Base-by-base conservation (phyloP, 345 rosid genomes). In the Gossypium bickii region DNA sequence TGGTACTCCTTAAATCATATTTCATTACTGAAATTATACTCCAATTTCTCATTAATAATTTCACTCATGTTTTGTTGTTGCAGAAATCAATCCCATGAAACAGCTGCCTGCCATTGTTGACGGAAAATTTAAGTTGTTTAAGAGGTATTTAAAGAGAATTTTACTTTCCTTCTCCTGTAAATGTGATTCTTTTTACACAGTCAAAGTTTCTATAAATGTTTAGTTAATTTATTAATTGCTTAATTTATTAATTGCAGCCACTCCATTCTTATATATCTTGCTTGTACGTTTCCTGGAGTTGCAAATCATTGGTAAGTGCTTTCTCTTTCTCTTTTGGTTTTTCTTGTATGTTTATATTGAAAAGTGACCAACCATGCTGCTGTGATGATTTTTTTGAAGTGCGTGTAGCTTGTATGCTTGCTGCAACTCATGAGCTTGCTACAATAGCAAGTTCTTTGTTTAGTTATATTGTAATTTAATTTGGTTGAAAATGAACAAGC, bases 51-150 rank as follows among this genome's bases (percentile, higher is more conserved):
- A n/a, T 34, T 9, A 15, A 22, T 24, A 18, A 34, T 34, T 5
- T 34, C 60, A 18, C 34, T 49, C 2, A 11, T 49, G 17, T 25
- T 57, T 13, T 20, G 13, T 20, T 29, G 65, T 82, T 82, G 49
- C 89, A 92, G 97, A 83, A 27, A 77, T 92, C 64, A 92, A 92
- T 69, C 94, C 98, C 17, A 75, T 89, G 89, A 64, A 77, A 57
- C 79, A 86, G 71, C 89, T 94, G 67, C 97, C 98, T 2, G 89
- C 89, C 55, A 87, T 92, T 53, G 83, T 87, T 72, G 97, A 92
- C 80, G 98, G 94, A 65, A 85, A 86, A 43, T 82, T 92, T 81
- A 88, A 85, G 86, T 89, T 94, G 56, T 92, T 85, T 63, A 97
- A 94, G 86, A 94, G 98, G 98, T 92, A 82, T 34, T 64, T 64